A percentile compares a stretch with the other conserved stretches of the same genome.
phyloP scores from a whole-genome alignment of 306 rosid species.

The Vigna trinervia region DNA sequence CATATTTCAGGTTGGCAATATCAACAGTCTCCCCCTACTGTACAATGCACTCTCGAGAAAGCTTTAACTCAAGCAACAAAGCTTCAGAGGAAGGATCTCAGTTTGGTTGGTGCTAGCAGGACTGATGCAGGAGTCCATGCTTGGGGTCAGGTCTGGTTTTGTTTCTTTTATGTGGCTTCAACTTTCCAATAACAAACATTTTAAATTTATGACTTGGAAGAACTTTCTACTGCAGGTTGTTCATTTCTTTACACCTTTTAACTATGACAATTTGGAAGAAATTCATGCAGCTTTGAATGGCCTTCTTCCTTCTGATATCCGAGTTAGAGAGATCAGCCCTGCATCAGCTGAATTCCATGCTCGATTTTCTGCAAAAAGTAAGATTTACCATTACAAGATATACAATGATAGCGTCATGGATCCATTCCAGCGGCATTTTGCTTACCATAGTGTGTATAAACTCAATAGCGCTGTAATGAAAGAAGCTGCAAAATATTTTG shows the following conservation, averaged over 20 bases:
- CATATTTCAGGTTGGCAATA: slow-evolving; percentile 88
- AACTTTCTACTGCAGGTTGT: slow-evolving; percentile 72
- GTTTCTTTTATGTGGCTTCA: slow-evolving; percentile 35
- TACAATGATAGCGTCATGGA: slow-evolving; percentile 83
- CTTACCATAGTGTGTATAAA: slow-evolving; percentile 75
- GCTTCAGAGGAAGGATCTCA: slow-evolving; percentile 79
- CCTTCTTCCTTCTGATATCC: slow-evolving; percentile 86
- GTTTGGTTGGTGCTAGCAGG: slow-evolving; percentile 86
- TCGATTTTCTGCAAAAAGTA: slow-evolving; percentile 84
- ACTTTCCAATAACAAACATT: slow-evolving; percentile 16
- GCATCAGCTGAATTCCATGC: slow-evolving; percentile 86
- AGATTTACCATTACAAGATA: slow-evolving; percentile 92
- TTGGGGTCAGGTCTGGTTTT: slow-evolving; percentile 88
- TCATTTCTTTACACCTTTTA: slow-evolving; percentile 85
- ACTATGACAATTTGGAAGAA: slow-evolving; percentile 67
- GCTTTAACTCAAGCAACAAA: slow-evolving; percentile 74
- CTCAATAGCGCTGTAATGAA: slow-evolving; percentile 73
- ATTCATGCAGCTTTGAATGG: slow-evolving; percentile 85
- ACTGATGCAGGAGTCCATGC: slow-evolving; percentile 96
- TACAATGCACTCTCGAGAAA: slow-evolving; percentile 76
- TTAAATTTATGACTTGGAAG: slow-evolving; percentile 37
- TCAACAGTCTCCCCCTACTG: slow-evolving; percentile 89
- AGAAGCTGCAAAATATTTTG: slow-evolving; percentile 79
- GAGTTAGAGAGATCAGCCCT: slow-evolving; percentile 85
- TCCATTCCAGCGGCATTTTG: slow-evolving; percentile 78